Evolutionary conservation across 2,329 filamentous ascomycete genomes (phyloP).

Genomic region (Pezicula carpinea): DNA sequence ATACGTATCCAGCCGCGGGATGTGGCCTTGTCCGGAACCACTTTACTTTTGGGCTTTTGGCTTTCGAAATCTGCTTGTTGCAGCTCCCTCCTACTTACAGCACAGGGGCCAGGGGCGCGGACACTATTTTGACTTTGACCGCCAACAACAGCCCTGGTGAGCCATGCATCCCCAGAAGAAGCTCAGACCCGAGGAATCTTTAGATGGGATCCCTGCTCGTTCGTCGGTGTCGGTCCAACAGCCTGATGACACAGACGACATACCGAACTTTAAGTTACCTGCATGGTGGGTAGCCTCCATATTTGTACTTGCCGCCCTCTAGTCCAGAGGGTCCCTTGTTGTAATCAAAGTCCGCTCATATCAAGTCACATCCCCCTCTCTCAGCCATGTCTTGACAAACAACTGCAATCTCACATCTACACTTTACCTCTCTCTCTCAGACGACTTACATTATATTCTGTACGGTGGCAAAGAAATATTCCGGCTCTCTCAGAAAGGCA

Average conservation of each 20-base stretch:
- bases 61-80: constrained; percentile 18
- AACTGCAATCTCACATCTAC: not conserved
- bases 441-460: constrained; percentile 2
- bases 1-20: constrained; percentile 23
- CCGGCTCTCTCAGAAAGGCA: too few relatives aligned
- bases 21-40: constrained; percentile 19
- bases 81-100: constrained; percentile 1
- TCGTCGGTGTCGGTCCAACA: constrained; percentile 20
- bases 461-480: too few relatives aligned
- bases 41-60: constrained; percentile 6
- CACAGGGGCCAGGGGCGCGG: constrained; percentile 18
- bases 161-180: constrained; percentile 27
- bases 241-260: constrained; percentile 31
- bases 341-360: constrained; percentile 16
- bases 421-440: constrained; percentile 1
- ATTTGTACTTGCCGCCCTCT: constrained; percentile 27
- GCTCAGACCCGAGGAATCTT: constrained; percentile 25
- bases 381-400: constrained; percentile 7
- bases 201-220: constrained; percentile 18
- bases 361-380: constrained; percentile 12
- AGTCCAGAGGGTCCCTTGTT: constrained; percentile 25
- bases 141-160: constrained; percentile 18
- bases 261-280: constrained; percentile 27
- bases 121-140: constrained; percentile 25
- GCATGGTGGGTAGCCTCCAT: constrained; percentile 24